Percentiles rank a stretch among this genome's conserved stretches.
Evolutionary conservation across 495 filamentous ascomycete genomes (phyloP).

Genomic region (Talaromyces proteolyticus): DNA sequence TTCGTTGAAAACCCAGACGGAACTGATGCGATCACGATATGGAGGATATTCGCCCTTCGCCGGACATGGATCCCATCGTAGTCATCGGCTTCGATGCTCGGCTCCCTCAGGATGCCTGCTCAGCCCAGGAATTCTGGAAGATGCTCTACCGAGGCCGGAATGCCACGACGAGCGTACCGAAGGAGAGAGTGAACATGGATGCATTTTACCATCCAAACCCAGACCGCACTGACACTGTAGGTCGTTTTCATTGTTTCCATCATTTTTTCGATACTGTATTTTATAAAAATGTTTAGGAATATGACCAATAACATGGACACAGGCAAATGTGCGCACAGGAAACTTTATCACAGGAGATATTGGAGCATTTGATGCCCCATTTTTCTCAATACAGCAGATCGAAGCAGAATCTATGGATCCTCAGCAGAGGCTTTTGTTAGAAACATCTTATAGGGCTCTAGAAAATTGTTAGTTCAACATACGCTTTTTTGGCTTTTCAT

Average conservation of each 20-base stretch:
- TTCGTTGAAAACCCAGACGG: too few relatives aligned
- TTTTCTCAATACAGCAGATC: constrained; percentile 48
- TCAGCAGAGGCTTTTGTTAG: constrained; percentile 37
- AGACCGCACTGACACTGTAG: constrained; percentile 4
- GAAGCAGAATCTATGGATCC: constrained; percentile 42
- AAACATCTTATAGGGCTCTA: constrained; percentile 50
- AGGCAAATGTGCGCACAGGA: too few relatives aligned
- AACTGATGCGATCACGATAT: too few relatives aligned
- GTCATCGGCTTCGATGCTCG: constrained; percentile 42
- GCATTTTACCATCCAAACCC: constrained; percentile 51
- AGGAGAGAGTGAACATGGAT: constrained; percentile 50
- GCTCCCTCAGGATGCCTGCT: constrained; percentile 46
- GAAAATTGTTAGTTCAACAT: too few relatives aligned
- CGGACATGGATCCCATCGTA: constrained; percentile 35
- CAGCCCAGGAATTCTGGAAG: constrained; percentile 33
- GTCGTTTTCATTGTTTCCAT: neutral
- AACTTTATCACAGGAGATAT: constrained; percentile 32
- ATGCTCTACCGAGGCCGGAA: constrained; percentile 34
- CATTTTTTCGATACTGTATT: too few relatives aligned
- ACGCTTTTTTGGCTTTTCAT: too few relatives aligned
- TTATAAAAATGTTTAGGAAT: too few relatives aligned
- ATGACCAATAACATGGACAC: too few relatives aligned
- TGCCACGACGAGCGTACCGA: constrained; percentile 45
- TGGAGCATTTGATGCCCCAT: constrained; percentile 32
- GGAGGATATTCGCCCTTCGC: too few relatives aligned